These are phyloP conservation scores for Aureobasidium sp. DNA, from an alignment of 2,329 filamentous ascomycete species.

Conservation along the genomic window DNA sequence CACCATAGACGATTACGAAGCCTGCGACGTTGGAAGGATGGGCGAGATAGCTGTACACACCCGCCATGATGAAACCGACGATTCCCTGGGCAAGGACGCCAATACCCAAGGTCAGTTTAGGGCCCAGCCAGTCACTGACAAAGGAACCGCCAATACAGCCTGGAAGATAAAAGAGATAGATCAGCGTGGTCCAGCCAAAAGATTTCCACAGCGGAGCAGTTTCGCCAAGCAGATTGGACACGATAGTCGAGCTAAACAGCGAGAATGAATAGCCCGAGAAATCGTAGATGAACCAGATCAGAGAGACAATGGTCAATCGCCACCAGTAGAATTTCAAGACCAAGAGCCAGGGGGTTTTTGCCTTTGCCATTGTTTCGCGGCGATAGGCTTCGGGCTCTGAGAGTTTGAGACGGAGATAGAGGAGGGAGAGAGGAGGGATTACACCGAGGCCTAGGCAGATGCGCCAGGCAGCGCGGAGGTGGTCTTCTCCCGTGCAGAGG, in stretches of 20 bases:
- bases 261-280: constrained; percentile 79
- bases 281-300: constrained; percentile 76
- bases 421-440: constrained; percentile 64
- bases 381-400: constrained; percentile 72
- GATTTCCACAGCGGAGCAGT: constrained; percentile 57
- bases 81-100: constrained; percentile 66
- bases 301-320: constrained; percentile 58
- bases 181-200: constrained; percentile 81
- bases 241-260: constrained; percentile 72
- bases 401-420: constrained; percentile 63
- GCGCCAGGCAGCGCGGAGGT: constrained; percentile 71
- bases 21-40: constrained; percentile 57
- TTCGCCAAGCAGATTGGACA: constrained; percentile 54
- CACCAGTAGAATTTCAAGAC: constrained; percentile 62
- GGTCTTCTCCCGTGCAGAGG: constrained; percentile 43
- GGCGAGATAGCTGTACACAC: constrained; percentile 62
- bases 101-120: constrained; percentile 61
- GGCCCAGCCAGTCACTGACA: constrained; percentile 68
- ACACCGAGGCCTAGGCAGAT: constrained; percentile 69
- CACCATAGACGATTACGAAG: constrained; percentile 70
- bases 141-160: constrained; percentile 72
- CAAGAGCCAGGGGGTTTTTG: constrained; percentile 43
- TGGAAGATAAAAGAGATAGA: constrained; percentile 83
- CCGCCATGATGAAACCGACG: constrained; percentile 84
- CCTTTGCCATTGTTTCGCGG: constrained; percentile 54